A percentile compares a stretch with the other conserved stretches of the same genome.
These are phyloP conservation scores for Diaporthe sp. DNA, from an alignment of 2,329 filamentous ascomycete genomes.

Conservation along the genomic window DNA sequence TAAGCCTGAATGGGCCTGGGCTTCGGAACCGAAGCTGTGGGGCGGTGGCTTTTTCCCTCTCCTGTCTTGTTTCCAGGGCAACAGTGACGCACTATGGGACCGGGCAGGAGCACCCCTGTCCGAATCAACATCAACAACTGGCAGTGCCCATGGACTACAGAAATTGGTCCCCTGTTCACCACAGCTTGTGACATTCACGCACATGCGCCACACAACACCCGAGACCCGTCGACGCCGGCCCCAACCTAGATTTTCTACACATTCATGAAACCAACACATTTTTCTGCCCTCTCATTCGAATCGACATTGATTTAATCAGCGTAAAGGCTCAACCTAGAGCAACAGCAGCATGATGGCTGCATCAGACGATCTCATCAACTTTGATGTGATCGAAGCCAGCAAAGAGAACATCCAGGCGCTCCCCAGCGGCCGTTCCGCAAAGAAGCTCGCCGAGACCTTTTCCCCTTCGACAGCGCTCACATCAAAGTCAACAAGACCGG, in stretches of 20 bases:
- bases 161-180: constrained; percentile 26
- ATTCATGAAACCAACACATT: constrained; percentile 21
- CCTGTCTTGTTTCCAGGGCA: constrained; percentile 35
- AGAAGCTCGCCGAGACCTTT: constrained; percentile 86
- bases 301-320: constrained; percentile 30
- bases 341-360: constrained; percentile 54
- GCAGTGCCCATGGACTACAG: no score
- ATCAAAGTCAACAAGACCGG: constrained; percentile 42
- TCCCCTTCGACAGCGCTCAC: constrained; percentile 58
- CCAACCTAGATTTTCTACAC: constrained; percentile 14
- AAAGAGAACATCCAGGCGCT: constrained; percentile 99
- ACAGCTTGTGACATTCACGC: constrained; percentile 28
- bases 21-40: background rate
- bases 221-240: background rate
- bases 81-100: constrained; percentile 22
- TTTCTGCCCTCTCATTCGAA: constrained; percentile 27
- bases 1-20: background rate
- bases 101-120: constrained; percentile 16
- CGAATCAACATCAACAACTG: constrained; percentile 37
- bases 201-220: background rate
- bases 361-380: constrained; percentile 71
- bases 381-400: constrained; percentile 93
- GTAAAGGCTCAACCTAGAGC: constrained; percentile 32
- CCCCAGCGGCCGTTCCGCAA: constrained; percentile 87
- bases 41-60: background rate